Base-by-base conservation (phyloP, 371 early-diverging fungal genomes). In the Saksenaea vasiformis region DNA sequence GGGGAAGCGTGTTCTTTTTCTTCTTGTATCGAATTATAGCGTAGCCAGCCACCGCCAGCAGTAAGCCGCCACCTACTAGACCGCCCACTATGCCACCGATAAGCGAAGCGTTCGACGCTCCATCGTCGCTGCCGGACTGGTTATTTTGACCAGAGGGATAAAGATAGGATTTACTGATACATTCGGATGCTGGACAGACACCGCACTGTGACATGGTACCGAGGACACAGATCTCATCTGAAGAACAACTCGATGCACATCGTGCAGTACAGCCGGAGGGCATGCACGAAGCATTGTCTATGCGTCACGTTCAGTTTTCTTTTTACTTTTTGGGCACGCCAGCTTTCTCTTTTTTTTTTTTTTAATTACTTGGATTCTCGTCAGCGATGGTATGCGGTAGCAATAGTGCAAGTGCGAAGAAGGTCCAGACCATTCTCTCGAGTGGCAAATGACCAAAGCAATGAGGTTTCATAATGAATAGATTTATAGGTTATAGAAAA, bases 131-230 rank as follows among this genome's bases (percentile, higher is more conserved):
- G 15, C 17, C 26, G 7, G 27, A 19, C 15, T 37, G 37, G 19
- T 28, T 55, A 22, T 56, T 41, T 1, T 41, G 35, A 19, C 26
- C 54, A 47, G 44, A 56, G 2, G 28, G 28, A 47, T 47, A 41
- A 4, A 47, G 15, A 54, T 28, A 37, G 31, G 13, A 19, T 34
- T 65, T 58, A 39, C 66, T 62, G 39, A 81, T 58, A 65, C 82
- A 81, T 28, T 58, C 70, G n/a, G 73, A 59, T 1, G 53, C 66
- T 31, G 82, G 82, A 54, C 82, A 81, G 7, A 69, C 67, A 34
- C 77, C 78, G 43, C 78, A 76, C 8, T 70, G 56, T 17, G 61
- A 60, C 82, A 81, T 81, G 17, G 75, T 78, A 10, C 69, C 66
- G 13, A 77, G 26, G 8, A 68, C 57, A 54, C 82, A 81, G 0